Evolutionary conservation across 768 basidiomycete species (phyloP), one percentile per base, ranked within the genome.

Genomic region (Lentinula lateritia): DNA sequence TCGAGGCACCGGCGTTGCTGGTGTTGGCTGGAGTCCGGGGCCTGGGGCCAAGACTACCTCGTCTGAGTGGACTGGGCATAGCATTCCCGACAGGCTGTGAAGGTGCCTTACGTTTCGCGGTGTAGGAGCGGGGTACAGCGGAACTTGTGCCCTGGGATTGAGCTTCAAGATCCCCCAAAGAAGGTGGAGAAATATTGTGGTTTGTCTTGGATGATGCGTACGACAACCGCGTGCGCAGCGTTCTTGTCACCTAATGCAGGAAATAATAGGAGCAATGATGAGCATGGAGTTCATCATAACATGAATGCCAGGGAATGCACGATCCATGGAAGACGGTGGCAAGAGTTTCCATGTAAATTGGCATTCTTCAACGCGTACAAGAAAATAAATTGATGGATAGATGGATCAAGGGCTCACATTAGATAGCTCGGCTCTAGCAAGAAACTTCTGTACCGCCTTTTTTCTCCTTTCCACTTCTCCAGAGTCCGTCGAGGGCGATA

Each of bases 121-220:
- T 43, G 39, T 63, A 46, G 58, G 64, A 58, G 60, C 69, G 70
- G 48, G 68, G 66, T 46, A 50, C 36, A 48, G 61, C n/a, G 55
- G 69, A 38, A 54, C 59, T 41, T 38, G 65, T 80, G 62, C 65
- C 68, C 58, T 73, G 75, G 43, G 76, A 74, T 67, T 86, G 85
- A 15, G 83, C 80, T 71, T 93, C 92, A 52, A 92, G 81, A 64
- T 92, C 90, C 67, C 81, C 80, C 6, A 53, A 92, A 50, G 87
- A 78, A 54, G 85, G 76, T 60, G 86, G 83, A 9, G 87, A 77
- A 60, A 90, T 74, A 71, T 91, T 89, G 72, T 91, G 83, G 13
- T 81, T 80, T 5, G 92, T 90, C 75, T 93, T 93, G 81, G 89
- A 92, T 1, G 88, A 87, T 23, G 92, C 92, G 73, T 92, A 91